Evolutionary conservation across 345 rosid species (phyloP), one percentile per base, ranked within the genome.

Genomic region (Aurinia saxatilis): DNA sequence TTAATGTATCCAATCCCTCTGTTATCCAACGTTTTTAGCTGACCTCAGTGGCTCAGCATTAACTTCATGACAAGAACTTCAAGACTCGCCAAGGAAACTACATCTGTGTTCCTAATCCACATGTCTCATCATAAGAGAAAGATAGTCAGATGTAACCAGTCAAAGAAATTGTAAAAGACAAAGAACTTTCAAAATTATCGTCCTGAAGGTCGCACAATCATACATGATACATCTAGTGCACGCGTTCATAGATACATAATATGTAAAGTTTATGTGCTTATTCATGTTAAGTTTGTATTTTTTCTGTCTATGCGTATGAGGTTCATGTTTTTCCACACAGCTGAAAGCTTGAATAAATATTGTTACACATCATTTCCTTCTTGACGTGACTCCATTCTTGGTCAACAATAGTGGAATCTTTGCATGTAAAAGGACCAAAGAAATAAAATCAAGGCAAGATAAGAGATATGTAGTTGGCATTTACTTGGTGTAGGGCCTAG

Each of bases 401-500:
- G 42, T 70, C 47, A 63, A 56, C 12, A 49, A 47, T 30, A 8
- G 46, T 47, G 47, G 54, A 17, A 21, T 48, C 48, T 31, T 54
- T 41, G 37, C 42, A 39, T 29, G 34, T n/a, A 1, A 0, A 36
- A 47, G 2, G 51, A 39, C 51, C 5, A 58, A 21, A 30, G 10
- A 69, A 5, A 31, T 29, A 14, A 15, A 63, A 38, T 39, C 15
- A 51, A 23, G 16, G 15, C 25, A 11, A 19, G 40, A 41, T 10
- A 33, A 19, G 47, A 48, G 12, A 25, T 16, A 50, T 50, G 15
- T 19, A 49, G 65, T 15, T 57, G 59, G 40, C 64, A 56, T 38
- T 56, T 23, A 70, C 39, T 31, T 2, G 8, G 33, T 21, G 65
- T 56, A 52, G 73, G 74, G 21, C n/a, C 75, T 48, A 14, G 19